Base-by-base conservation (phyloP, 495 filamentous ascomycete genomes). In the Penicillium roqueforti region DNA sequence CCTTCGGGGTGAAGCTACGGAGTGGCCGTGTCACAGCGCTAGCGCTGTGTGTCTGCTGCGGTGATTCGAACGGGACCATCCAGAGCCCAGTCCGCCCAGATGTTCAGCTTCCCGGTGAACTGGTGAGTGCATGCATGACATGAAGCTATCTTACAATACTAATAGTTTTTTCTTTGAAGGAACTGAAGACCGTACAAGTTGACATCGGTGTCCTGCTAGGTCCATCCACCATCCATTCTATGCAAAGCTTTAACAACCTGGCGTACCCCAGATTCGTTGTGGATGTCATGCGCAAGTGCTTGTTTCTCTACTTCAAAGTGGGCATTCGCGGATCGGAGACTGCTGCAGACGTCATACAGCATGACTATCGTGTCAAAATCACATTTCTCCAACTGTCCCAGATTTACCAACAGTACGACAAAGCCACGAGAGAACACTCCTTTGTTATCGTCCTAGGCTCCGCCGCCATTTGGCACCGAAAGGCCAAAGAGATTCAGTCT, bases 391-490 rank as follows among this genome's bases (percentile, higher is more conserved):
- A 87, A 39, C 59, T 93, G 31, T 68, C 78, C 23, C 69, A 69
- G 3, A 70, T 95, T 1, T 70, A 82, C 54, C 72, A 79, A 44
- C 60, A 76, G 1, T 41, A 59, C 1, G 62, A 74, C 14, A 43
- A 66, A 3, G 36, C 56, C 0, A 60, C 65, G 0, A 69, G 76
- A 29, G 60, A 62, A 0, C 62, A 89, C 0, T 69, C 68, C 4
- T 66, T 73, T 4, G 60, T 90, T 10, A 81, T 90, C 13, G 66
- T 80, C 1, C 64, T 93, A 20, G 73, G 80, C 5, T 79, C 76
- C 28, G 84, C 93, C 4, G 87, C 91, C 0, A 56, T 79, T 3
- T 85, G 83, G 58, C 90, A 78, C 59, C 75, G 79, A 53, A 82
- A 83, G 54, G 65, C 77, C 6, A 59, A 68, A 1, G 61, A 83